phyloP scores from a whole-genome alignment of 805 yeast genomes.

The Saccharomycopsis sp. region DNA sequence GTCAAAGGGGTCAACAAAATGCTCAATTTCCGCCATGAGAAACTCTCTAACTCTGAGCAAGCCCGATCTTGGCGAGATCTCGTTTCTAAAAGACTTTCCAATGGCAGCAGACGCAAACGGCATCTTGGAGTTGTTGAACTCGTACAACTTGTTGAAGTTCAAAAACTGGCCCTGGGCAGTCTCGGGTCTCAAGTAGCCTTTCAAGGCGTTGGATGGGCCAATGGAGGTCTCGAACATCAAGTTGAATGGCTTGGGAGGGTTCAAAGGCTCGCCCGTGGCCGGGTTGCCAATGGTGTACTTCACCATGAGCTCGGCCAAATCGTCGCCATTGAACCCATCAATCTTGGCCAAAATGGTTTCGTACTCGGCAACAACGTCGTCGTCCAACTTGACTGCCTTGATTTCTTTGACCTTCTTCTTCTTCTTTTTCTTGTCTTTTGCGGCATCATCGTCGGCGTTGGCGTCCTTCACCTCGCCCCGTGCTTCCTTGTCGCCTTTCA shows the following conservation, averaged over 20 bases:
- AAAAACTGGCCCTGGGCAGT: slow-evolving; percentile 99
- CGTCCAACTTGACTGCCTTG: slow-evolving; percentile 79
- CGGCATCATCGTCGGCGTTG: slow-evolving; percentile 52
- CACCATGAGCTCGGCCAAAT: slow-evolving; percentile 80
- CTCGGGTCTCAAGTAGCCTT: slow-evolving; percentile 96
- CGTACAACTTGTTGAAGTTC: slow-evolving; percentile 87
- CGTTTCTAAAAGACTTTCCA: slow-evolving; percentile 98
- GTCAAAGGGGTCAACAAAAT: slow-evolving; percentile 88
- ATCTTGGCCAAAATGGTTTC: slow-evolving; percentile 84
- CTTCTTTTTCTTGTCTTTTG: slow-evolving; percentile 65
- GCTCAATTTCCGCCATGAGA: slow-evolving; percentile 99
- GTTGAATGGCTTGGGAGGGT: slow-evolving; percentile 90
- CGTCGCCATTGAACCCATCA: slow-evolving; percentile 90
- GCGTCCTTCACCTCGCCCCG: slow-evolving; percentile 62
- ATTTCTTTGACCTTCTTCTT: slow-evolving; percentile 96
- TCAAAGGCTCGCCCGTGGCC: slow-evolving; percentile 74
- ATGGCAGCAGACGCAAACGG: slow-evolving; percentile 99
- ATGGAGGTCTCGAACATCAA: slow-evolving; percentile 98
- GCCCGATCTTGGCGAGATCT: slow-evolving; percentile 97
- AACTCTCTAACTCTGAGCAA: slow-evolving; percentile 96
- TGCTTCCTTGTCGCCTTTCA: slow-evolving; percentile 96
- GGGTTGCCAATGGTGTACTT: slow-evolving; percentile 87
- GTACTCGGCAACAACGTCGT: slow-evolving; percentile 67
- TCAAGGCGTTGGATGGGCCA: slow-evolving; percentile 95
- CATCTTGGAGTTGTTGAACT: slow-evolving; percentile 91